A percentile compares a stretch with the other conserved stretches of the same genome.
phyloP scores from a whole-genome alignment of 1,284 basidiomycete genomes.

The Ustilago nuda region DNA sequence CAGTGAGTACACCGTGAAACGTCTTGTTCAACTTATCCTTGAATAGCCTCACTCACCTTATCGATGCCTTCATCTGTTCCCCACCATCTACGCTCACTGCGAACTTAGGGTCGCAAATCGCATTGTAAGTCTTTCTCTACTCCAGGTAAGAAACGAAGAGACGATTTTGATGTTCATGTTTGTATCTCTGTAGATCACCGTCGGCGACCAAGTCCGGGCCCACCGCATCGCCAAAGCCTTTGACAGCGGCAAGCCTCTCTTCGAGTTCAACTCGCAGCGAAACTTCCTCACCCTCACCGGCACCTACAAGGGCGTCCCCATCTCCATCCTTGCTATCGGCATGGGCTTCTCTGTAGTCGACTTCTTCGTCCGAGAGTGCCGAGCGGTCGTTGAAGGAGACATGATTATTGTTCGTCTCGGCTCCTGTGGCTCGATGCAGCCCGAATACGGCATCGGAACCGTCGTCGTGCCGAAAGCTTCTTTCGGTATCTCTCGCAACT shows the following conservation, averaged over 20 bases:
- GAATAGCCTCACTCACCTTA: not conserved
- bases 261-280: conserved; percentile 78
- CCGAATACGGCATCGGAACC: conserved; percentile 77
- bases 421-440: conserved; percentile 78
- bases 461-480: conserved; percentile 79
- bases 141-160: too few relatives aligned
- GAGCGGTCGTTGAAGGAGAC: conserved; percentile 81
- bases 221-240: conserved; percentile 75
- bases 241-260: conserved; percentile 73
- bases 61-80: not conserved
- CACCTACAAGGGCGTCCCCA: conserved; percentile 76
- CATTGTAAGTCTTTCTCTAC: conserved; percentile 70
- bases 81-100: not conserved
- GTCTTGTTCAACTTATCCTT: not conserved
- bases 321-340: conserved; percentile 82
- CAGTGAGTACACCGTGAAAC: conserved; percentile 24
- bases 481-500: conserved; percentile 78
- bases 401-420: conserved; percentile 74
- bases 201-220: conserved; percentile 80
- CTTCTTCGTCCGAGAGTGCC: conserved; percentile 83
- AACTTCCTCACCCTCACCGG: conserved; percentile 85
- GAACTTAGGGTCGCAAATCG: conserved; percentile 76
- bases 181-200: conserved; percentile 73
- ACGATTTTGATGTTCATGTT: conserved; percentile 59
- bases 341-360: conserved; percentile 77